Conservation (phyloP, 306 rosid species). For the Parietaria judaica region DNA sequence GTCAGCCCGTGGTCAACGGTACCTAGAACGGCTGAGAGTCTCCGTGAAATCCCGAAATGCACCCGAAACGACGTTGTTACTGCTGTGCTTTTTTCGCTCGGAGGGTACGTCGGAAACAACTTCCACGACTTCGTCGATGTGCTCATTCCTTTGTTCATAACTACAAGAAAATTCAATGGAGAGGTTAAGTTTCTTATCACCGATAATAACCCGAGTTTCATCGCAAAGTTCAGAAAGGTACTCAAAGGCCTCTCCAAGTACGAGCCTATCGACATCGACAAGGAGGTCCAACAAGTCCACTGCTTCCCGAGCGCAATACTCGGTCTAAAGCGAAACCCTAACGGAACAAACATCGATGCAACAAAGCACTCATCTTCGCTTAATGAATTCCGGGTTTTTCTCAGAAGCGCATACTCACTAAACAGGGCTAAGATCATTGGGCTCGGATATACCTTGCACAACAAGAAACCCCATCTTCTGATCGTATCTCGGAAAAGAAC, state of each 20-base stretch:
- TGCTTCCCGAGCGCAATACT: constrained; percentile 66
- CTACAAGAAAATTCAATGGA: constrained; percentile 55
- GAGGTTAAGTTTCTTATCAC: constrained; percentile 63
- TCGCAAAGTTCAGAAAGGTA: constrained; percentile 34
- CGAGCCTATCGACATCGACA: constrained; percentile 48
- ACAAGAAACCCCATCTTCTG: constrained; percentile 51
- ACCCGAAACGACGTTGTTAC: constrained; percentile 44
- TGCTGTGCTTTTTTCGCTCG: constrained; percentile 58
- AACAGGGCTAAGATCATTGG: constrained; percentile 5
- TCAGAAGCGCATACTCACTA: constrained; percentile 41
- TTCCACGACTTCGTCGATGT: constrained; percentile 78
- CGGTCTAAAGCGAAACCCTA: constrained; percentile 52
- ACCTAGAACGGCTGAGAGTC: constrained; percentile 14
- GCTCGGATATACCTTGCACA: constrained; percentile 15
- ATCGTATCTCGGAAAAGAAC: constrained; percentile 58
- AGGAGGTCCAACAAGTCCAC: constrained; percentile 37
- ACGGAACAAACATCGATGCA: constrained; percentile 60
- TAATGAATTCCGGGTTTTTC: constrained; percentile 57
- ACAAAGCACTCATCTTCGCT: constrained; percentile 44
- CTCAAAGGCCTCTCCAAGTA: constrained; percentile 51
- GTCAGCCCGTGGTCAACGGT: constrained; percentile 59
- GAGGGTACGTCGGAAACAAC: constrained; percentile 78
- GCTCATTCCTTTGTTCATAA: constrained; percentile 59
- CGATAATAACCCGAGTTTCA: constrained; percentile 38
- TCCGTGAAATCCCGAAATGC: constrained; percentile 35